Evolutionary conservation across 257 asterid species (phyloP).

Genomic region (Paulownia fortunei): DNA sequence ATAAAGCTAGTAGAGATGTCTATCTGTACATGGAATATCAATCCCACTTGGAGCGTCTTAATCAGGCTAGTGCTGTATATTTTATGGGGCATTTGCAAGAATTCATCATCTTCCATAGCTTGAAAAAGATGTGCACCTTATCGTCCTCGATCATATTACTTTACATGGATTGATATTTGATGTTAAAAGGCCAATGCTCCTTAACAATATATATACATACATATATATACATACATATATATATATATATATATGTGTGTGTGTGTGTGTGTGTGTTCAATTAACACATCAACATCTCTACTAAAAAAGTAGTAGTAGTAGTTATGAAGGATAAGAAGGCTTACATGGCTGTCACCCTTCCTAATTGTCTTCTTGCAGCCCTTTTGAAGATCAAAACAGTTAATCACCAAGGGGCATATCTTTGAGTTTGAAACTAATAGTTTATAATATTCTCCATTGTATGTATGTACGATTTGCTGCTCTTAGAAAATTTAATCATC

Average conservation of each 20-base stretch:
- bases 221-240: not conserved
- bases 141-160: not conserved
- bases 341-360: not conserved
- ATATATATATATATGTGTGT: no score
- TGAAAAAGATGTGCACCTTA: constrained; percentile 12
- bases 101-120: constrained; percentile 4
- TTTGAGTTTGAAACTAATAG: not conserved
- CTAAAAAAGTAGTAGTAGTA: not conserved
- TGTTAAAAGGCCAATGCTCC: not conserved
- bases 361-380: not conserved
- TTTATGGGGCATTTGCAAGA: not conserved
- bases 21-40: not conserved
- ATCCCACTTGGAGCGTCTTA: constrained; percentile 22
- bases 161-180: not conserved
- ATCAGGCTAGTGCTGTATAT: not conserved
- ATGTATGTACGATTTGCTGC: not conserved
- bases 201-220: not conserved
- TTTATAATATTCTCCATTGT: not conserved
- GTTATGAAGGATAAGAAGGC: constrained; percentile 5
- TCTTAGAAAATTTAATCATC: not conserved
- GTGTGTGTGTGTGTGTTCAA: not conserved
- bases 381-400: not conserved
- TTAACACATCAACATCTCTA: not conserved
- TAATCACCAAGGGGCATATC: not conserved
- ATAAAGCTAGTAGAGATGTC: not conserved